phyloP scores from a whole-genome alignment of 1,139 yeast species.

The Wickerhamomyces sp. region DNA sequence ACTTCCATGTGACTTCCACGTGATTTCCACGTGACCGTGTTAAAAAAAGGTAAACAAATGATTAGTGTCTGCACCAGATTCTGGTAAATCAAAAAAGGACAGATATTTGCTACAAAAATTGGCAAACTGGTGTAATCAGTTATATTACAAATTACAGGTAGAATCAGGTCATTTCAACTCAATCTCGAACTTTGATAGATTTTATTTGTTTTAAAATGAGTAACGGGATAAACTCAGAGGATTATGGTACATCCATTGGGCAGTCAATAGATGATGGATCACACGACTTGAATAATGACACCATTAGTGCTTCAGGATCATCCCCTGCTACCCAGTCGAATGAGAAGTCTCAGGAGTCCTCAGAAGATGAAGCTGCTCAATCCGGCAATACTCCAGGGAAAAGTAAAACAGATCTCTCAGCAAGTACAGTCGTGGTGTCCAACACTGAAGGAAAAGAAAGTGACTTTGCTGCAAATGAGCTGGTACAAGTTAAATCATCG shows the following conservation, averaged over 20 bases:
- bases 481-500: constrained; percentile 1
- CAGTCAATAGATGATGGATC: neutral
- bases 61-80: neutral
- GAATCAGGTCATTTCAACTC: too few relatives aligned
- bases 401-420: constrained; percentile 33
- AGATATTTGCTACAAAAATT: neutral
- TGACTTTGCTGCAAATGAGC: constrained; percentile 5
- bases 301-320: neutral
- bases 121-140: too few relatives aligned
- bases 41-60: neutral
- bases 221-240: neutral
- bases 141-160: too few relatives aligned
- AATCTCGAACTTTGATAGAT: too few relatives aligned
- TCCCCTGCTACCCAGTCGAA: neutral
- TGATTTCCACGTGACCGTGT: neutral
- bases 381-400: constrained; percentile 47
- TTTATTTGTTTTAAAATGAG: neutral
- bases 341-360: too few relatives aligned
- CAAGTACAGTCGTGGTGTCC: neutral
- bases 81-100: neutral
- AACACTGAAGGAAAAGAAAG: neutral
- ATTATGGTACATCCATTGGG: neutral
- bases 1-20: too few relatives aligned
- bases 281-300: too few relatives aligned
- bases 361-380: too few relatives aligned